Conservation (phyloP, 2,329 filamentous ascomycete genomes). For the Gaeumannomyces sp. region DNA sequence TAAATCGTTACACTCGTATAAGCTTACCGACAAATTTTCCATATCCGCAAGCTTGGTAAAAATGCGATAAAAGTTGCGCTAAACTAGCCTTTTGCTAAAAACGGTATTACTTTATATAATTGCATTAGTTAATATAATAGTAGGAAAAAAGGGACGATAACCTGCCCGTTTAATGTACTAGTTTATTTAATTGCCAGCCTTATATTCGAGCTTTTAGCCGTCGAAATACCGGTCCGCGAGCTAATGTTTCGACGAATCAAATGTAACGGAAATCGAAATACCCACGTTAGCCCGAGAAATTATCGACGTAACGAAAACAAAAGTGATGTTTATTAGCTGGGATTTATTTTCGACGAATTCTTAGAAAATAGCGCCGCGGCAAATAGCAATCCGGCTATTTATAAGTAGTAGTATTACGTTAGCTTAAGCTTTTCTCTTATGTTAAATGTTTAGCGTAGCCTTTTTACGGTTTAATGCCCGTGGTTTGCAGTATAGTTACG, state of each 20-base stretch:
- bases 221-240: conserved; percentile 9
- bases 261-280: conserved; percentile 2
- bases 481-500: neutral
- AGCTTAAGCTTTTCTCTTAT: neutral
- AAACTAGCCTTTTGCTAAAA: neutral
- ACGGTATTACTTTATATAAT: neutral
- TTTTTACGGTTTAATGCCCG: conserved; percentile 6
- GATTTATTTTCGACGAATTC: conserved; percentile 1
- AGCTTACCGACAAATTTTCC: neutral
- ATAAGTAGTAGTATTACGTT: neutral
- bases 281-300: conserved; percentile 16
- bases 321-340: neutral
- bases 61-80: neutral
- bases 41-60: neutral
- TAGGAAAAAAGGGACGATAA: neutral
- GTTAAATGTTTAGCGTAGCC: neutral
- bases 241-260: conserved; percentile 8
- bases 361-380: conserved; percentile 17
- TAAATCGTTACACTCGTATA: neutral
- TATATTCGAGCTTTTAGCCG: neutral
- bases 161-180: conserved; percentile 16
- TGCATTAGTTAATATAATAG: neutral
- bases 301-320: conserved; percentile 11
- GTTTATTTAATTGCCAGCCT: conserved; percentile 13
- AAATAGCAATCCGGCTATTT: conserved; percentile 19